A percentile compares a stretch with the other conserved stretches of the same genome.
phyloP scores from a whole-genome alignment of 2,329 filamentous ascomycete species.

The Magnaporthales sp. region DNA sequence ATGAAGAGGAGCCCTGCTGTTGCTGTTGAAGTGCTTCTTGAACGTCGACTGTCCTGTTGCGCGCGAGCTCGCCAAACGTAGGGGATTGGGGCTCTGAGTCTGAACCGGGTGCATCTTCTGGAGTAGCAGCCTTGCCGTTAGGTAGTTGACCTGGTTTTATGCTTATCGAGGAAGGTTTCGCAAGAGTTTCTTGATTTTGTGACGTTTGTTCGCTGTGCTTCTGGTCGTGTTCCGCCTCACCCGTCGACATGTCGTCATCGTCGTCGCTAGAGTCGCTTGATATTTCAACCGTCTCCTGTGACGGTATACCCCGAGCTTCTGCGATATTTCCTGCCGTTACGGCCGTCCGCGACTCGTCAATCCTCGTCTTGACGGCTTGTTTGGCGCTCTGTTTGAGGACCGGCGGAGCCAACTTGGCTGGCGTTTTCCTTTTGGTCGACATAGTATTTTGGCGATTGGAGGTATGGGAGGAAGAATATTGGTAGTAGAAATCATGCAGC shows the following conservation, averaged over 20 bases:
- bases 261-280: conserved; percentile 44
- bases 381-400: conserved; percentile 45
- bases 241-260: conserved; percentile 21
- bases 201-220: conserved; percentile 7
- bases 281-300: conserved; percentile 41
- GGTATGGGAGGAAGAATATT: background rate
- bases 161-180: background rate
- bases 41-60: conserved; percentile 18
- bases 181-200: background rate
- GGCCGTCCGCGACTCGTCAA: conserved; percentile 50
- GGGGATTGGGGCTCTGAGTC: conserved; percentile 46
- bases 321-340: conserved; percentile 32
- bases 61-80: conserved; percentile 81
- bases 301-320: conserved; percentile 12
- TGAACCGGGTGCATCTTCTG: conserved; percentile 15
- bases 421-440: conserved; percentile 54
- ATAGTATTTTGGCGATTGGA: conserved; percentile 22
- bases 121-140: conserved; percentile 17
- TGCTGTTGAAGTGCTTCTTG: conserved; percentile 13
- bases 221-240: conserved; percentile 3
- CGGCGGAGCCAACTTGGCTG: conserved; percentile 47
- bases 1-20: conserved; percentile 20
- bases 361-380: conserved; percentile 35
- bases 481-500: background rate
- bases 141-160: background rate